phyloP scores from a whole-genome alignment of 1,139 yeast genomes.

The Nakaseomyces glabratus region DNA sequence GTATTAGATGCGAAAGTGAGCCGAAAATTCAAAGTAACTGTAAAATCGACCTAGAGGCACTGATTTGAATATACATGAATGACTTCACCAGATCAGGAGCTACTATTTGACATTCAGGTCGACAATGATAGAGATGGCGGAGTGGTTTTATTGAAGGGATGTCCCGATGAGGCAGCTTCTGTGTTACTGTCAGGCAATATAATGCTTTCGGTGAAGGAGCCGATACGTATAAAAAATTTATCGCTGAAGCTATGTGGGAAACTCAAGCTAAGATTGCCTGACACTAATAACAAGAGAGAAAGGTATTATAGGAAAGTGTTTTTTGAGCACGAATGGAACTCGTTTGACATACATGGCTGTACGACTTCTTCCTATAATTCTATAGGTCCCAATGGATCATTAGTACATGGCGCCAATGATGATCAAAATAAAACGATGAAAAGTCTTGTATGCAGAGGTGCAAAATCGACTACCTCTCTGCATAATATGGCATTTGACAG shows the following conservation, averaged over 20 bases:
- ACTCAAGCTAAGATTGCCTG: constrained; percentile 48
- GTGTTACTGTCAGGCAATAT: constrained; percentile 65
- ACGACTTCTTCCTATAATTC: constrained; percentile 2
- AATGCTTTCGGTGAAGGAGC: constrained; percentile 62
- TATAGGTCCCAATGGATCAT: background rate
- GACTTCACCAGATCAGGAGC: constrained; percentile 5
- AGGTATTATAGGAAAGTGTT: constrained; percentile 44
- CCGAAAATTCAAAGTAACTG: no score
- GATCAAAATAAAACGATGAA: constrained; percentile 9
- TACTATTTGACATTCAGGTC: constrained; percentile 16
- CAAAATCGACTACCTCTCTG: constrained; percentile 26
- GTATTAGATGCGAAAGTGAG: no score
- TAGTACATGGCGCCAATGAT: constrained; percentile 1
- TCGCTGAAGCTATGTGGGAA: constrained; percentile 53
- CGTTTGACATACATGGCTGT: constrained; percentile 4
- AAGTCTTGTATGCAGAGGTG: constrained; percentile 6
- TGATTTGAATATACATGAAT: no score
- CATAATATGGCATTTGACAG: constrained; percentile 2
- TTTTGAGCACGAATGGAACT: constrained; percentile 58
- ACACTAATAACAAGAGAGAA: constrained; percentile 35
- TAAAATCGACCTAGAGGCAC: no score
- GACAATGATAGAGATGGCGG: constrained; percentile 55
- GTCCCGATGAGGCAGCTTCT: constrained; percentile 62
- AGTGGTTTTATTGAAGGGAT: constrained; percentile 67
- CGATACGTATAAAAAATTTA: constrained; percentile 52